Percentiles rank a stretch among this genome's conserved stretches.
phyloP scores from a whole-genome alignment of 2,329 filamentous ascomycete genomes.

The Harringtonia lauricola region DNA sequence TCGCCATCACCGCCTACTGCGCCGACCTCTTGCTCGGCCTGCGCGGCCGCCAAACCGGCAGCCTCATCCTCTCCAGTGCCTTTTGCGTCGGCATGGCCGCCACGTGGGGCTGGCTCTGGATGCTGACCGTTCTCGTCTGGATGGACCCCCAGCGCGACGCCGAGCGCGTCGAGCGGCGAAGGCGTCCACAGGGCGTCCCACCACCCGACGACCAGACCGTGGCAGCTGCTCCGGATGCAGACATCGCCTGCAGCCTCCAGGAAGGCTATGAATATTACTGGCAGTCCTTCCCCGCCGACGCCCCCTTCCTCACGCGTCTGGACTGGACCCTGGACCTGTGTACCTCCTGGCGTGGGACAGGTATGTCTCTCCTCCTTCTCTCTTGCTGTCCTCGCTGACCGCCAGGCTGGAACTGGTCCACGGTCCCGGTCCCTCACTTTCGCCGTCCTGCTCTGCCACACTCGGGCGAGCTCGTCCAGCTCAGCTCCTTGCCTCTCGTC shows the following conservation, averaged over 20 bases:
- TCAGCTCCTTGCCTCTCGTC: conserved; percentile 28
- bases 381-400: background rate
- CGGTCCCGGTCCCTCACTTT: conserved; percentile 34
- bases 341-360: conserved; percentile 41
- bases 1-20: conserved; percentile 31
- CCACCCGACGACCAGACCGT: background rate
- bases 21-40: conserved; percentile 23
- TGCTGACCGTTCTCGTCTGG: conserved; percentile 38
- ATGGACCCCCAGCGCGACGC: conserved; percentile 45
- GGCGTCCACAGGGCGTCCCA: background rate
- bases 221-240: no score
- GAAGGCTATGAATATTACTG: conserved; percentile 41
- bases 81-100: conserved; percentile 40
- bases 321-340: conserved; percentile 46
- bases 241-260: conserved; percentile 15
- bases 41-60: conserved; percentile 24
- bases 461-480: conserved; percentile 23
- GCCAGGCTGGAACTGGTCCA: conserved; percentile 46
- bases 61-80: conserved; percentile 36
- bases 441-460: conserved; percentile 29
- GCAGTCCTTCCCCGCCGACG: conserved; percentile 45
- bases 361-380: conserved; percentile 19
- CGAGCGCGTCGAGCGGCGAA: conserved; percentile 30
- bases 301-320: conserved; percentile 35
- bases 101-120: conserved; percentile 39